phyloP scores from a whole-genome alignment of 345 rosid species.

The Ceriops tagal region DNA sequence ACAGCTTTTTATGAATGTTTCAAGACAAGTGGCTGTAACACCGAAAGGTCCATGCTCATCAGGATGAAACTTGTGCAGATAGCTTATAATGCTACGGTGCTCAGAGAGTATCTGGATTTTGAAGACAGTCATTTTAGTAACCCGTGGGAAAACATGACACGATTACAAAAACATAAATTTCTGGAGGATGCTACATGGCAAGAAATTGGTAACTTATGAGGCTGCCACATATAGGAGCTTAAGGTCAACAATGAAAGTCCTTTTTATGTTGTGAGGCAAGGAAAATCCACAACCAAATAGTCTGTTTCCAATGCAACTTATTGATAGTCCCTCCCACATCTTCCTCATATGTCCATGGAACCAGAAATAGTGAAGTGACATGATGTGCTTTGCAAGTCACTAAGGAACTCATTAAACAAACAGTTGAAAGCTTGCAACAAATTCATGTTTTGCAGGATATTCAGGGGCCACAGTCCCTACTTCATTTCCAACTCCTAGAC shows the following conservation, averaged over 20 bases:
- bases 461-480: background rate
- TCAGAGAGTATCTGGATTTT: conserved; percentile 77
- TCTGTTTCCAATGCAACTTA: background rate
- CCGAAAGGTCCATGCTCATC: conserved; percentile 97
- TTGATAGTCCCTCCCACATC: background rate
- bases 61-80: conserved; percentile 92
- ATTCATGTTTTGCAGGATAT: conserved; percentile 1
- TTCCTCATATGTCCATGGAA: background rate
- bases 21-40: conserved; percentile 89
- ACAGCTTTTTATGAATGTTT: conserved; percentile 95
- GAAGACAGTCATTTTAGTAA: conserved; percentile 9
- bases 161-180: background rate
- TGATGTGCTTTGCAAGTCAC: background rate
- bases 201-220: background rate
- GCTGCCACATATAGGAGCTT: background rate
- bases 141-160: conserved; percentile 12
- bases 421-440: background rate
- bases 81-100: conserved; percentile 86
- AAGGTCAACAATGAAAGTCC: background rate
- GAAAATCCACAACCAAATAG: background rate
- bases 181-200: background rate
- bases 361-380: background rate
- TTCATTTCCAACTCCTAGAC: background rate
- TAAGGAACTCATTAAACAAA: background rate
- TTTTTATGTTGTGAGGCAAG: background rate